Conservation (phyloP, 2,329 filamentous ascomycete species). For the Epichloe glyceriae region DNA sequence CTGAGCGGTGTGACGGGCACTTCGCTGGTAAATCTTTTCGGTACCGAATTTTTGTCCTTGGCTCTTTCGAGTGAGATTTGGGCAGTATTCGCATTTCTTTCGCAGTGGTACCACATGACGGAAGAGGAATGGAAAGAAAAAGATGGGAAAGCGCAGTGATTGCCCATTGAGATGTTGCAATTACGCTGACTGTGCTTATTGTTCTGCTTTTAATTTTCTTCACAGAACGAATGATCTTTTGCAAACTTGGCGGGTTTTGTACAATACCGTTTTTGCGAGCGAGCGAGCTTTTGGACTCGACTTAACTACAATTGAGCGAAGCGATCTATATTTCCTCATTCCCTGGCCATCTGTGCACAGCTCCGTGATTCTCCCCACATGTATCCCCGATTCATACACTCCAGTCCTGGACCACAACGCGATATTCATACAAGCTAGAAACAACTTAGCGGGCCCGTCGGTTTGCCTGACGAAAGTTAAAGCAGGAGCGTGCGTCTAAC, state of each 20-base stretch:
- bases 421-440: too few relatives aligned
- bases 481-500: too few relatives aligned
- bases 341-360: too few relatives aligned
- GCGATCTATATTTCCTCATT: too few relatives aligned
- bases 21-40: slow-evolving; percentile 31
- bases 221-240: neutral
- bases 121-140: slow-evolving; percentile 31
- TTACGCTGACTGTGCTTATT: neutral
- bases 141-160: slow-evolving; percentile 9
- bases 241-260: neutral
- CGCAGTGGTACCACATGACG: slow-evolving; percentile 27
- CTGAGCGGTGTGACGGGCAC: slow-evolving; percentile 26
- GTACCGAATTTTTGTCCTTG: slow-evolving; percentile 32
- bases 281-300: too few relatives aligned
- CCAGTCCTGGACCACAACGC: too few relatives aligned
- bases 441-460: too few relatives aligned
- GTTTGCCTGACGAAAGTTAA: too few relatives aligned
- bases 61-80: slow-evolving; percentile 32
- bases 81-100: slow-evolving; percentile 25
- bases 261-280: neutral
- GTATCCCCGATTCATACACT: too few relatives aligned
- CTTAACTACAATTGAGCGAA: too few relatives aligned
- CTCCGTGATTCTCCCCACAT: too few relatives aligned
- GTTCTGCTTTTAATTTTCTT: too few relatives aligned
- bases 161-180: neutral